These are phyloP conservation scores for Aspergillus jensenii DNA, from an alignment of 2,329 filamentous ascomycete species.

Conservation along the genomic window DNA sequence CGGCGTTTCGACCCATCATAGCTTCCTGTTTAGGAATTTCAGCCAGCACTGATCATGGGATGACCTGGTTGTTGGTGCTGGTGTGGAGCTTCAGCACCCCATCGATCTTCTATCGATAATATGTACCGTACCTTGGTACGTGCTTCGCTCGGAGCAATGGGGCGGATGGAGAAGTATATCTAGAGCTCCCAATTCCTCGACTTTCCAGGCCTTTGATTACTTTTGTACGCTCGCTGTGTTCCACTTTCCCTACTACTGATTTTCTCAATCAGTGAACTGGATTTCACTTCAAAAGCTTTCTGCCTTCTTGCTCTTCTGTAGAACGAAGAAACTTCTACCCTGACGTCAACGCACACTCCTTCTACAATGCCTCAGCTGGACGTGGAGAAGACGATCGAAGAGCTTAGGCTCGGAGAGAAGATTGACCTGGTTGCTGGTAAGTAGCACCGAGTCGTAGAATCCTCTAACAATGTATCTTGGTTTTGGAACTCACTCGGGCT, in stretches of 20 bases:
- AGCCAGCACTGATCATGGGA: slow-evolving; percentile 2
- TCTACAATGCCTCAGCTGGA: slow-evolving; percentile 35
- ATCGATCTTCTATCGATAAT: neutral
- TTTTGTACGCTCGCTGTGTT: neutral
- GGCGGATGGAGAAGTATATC: slow-evolving; percentile 8
- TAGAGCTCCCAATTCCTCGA: slow-evolving; percentile 9
- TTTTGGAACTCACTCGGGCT: neutral
- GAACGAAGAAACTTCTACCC: slow-evolving; percentile 4
- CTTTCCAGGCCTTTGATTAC: neutral
- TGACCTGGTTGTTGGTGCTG: neutral
- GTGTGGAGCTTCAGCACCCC: neutral
- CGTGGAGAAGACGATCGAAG: slow-evolving; percentile 51
- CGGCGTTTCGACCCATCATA: slow-evolving; percentile 4
- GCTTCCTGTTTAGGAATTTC: neutral
- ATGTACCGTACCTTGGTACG: neutral
- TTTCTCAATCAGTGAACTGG: neutral
- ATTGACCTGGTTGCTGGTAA: slow-evolving; percentile 43
- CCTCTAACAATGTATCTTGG: neutral
- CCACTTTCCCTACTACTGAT: neutral
- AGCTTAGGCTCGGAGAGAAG: slow-evolving; percentile 60
- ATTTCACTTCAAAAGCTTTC: neutral
- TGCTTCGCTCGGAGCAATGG: neutral
- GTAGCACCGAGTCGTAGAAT: slow-evolving; percentile 3
- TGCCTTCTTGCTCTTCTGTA: slow-evolving; percentile 2
- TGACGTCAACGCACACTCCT: neutral